Conservation (phyloP, 768 basidiomycete genomes). For the Lentinula sp. region DNA sequence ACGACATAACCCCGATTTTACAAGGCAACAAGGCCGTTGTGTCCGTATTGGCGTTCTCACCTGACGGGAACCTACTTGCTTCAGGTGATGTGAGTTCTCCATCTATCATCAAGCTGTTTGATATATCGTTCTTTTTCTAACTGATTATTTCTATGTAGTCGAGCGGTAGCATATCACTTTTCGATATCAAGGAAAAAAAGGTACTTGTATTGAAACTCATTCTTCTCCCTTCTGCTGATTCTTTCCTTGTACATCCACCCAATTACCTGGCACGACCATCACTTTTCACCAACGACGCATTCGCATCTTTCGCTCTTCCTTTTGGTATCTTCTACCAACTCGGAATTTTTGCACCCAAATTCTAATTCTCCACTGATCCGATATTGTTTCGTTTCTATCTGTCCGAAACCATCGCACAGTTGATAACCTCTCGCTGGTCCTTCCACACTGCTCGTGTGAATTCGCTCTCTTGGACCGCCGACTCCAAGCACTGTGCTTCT, state of each 20-base stretch:
- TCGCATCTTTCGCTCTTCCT: neutral
- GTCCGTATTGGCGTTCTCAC: slow-evolving; percentile 73
- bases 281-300: neutral
- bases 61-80: slow-evolving; percentile 68
- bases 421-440: slow-evolving; percentile 75
- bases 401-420: slow-evolving; percentile 24
- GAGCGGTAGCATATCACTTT: slow-evolving; percentile 74
- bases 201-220: slow-evolving; percentile 22
- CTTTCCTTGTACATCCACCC: neutral
- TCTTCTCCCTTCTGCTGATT: neutral
- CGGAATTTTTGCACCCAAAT: neutral
- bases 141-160: slow-evolving; percentile 39
- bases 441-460: slow-evolving; percentile 81
- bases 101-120: neutral
- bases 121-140: slow-evolving; percentile 3
- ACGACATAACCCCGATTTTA: slow-evolving; percentile 36
- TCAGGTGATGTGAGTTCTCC: slow-evolving; percentile 75
- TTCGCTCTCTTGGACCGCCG: slow-evolving; percentile 69
- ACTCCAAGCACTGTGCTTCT: slow-evolving; percentile 74
- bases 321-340: neutral
- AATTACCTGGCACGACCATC: neutral
- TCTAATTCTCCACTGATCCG: too few species aligned
- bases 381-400: neutral
- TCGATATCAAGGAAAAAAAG: slow-evolving; percentile 61
- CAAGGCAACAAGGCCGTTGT: slow-evolving; percentile 68